Evolutionary conservation across 345 rosid species (phyloP).

Genomic region (Citrus australasica): DNA sequence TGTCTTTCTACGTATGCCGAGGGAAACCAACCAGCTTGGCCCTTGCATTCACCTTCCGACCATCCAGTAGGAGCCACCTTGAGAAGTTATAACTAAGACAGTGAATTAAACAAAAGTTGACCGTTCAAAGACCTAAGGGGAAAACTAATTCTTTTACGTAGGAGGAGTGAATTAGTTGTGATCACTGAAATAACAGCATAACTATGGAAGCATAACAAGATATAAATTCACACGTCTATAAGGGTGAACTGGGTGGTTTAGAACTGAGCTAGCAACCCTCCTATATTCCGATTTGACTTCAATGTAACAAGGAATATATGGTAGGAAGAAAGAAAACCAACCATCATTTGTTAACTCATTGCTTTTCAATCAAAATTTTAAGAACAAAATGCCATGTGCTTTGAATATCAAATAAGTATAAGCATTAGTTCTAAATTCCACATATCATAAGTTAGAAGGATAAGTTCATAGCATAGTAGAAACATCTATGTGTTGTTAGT

Average conservation of each 20-base stretch:
- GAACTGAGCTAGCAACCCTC: background rate
- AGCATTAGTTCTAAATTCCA: background rate
- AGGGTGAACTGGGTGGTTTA: background rate
- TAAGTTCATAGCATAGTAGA: background rate
- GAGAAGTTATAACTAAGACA: too few species aligned
- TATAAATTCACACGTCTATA: background rate
- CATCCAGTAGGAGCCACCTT: too few species aligned
- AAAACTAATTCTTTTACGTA: too few species aligned
- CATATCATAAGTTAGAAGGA: background rate
- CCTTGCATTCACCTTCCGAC: conserved; percentile 92
- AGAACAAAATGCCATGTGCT: background rate
- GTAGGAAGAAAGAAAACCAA: background rate
- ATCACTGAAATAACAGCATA: too few species aligned
- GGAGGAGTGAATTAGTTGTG: too few species aligned
- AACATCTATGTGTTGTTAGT: background rate
- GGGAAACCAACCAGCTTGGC: conserved; percentile 87
- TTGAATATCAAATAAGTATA: background rate
- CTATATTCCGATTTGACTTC: background rate
- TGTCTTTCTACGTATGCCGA: conserved; percentile 58
- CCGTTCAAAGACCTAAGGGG: too few species aligned
- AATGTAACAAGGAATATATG: background rate
- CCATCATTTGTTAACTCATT: background rate
- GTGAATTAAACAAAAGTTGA: too few species aligned
- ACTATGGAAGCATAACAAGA: too few species aligned
- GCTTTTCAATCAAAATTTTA: background rate